Base-by-base conservation (phyloP, 768 basidiomycete genomes). In the Clitopilus passeckerianus region DNA sequence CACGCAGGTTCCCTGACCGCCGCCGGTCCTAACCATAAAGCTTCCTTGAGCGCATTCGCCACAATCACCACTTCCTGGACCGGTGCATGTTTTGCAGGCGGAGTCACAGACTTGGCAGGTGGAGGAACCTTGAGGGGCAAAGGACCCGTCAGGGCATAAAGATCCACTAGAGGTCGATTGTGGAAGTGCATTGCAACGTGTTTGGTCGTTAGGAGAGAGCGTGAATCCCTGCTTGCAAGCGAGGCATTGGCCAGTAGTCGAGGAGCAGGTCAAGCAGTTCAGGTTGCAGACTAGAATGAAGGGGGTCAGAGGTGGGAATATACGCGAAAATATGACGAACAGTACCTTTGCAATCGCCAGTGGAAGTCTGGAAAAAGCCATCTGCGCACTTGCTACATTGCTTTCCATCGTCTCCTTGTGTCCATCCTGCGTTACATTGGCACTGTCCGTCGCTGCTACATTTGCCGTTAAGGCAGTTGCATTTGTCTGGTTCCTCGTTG, bases 381-480 rank as follows among this genome's bases (percentile, higher is more conserved):
- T 77, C 60, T 1, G 83, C 80, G 67, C 93, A 95, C 56, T 83
- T 77, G 10, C 89, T 84, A 68, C 93, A 95, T 12, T 84, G 81
- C 0, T 89, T 92, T 6, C 91, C 90, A 64, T 91, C 87, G 53
- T 75, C 74, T 0, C 80, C 85, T 0, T 82, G 81, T 1, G 82
- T 83, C 88, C 89, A 95, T 0, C 93, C 93, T 0, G 85, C 68
- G 64, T 87, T 86, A 68, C 93, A 95, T 4, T 80, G 71, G 66
- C 93, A 94, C 61, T 87, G 83, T 0, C 89, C 86, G 58, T 82
- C 80, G 0, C 80, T 63, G 1, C 80, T 80, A 70, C 93, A 96
- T 50, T 83, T 71, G 1, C 93, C 93, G 65, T 95, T 95, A 54
- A 87, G 62, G 67, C 93, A 96, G 66, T 92, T 89, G 72, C 93